Evolutionary conservation across 306 rosid genomes (phyloP).

Genomic region (Vicia villosa): DNA sequence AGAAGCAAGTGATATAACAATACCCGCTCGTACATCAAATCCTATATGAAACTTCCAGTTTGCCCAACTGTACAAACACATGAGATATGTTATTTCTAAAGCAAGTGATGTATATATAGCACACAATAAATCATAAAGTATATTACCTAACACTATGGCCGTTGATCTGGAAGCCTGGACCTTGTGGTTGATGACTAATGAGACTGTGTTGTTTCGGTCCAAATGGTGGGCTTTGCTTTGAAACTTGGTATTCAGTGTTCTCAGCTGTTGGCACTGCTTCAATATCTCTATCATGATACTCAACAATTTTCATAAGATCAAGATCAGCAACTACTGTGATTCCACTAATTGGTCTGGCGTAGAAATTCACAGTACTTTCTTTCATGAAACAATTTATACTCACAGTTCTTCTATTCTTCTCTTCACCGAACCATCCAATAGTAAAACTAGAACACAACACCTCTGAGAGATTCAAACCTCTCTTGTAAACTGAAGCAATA

Average conservation of each 20-base stretch:
- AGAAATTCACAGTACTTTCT: conserved; percentile 34
- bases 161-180: conserved; percentile 40
- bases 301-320: conserved; percentile 32
- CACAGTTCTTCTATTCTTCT: neutral
- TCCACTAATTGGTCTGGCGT: conserved; percentile 43
- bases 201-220: conserved; percentile 37
- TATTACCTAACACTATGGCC: conserved; percentile 44
- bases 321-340: conserved; percentile 36
- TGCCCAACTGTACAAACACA: conserved; percentile 37
- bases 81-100: neutral
- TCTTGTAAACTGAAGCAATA: conserved; percentile 33
- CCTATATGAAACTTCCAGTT: conserved; percentile 50
- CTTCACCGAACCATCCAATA: conserved; percentile 45
- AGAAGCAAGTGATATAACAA: conserved; percentile 38
- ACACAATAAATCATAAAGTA: neutral
- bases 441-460: conserved; percentile 40
- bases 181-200: conserved; percentile 38
- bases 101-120: neutral
- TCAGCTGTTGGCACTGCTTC: conserved; percentile 31
- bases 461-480: conserved; percentile 48
- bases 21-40: conserved; percentile 41
- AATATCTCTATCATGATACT: conserved; percentile 26
- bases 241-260: conserved; percentile 35
- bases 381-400: conserved; percentile 45
- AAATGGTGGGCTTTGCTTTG: conserved; percentile 34